Conservation (phyloP, 306 rosid species). For the Sechiopsis laciniata region DNA sequence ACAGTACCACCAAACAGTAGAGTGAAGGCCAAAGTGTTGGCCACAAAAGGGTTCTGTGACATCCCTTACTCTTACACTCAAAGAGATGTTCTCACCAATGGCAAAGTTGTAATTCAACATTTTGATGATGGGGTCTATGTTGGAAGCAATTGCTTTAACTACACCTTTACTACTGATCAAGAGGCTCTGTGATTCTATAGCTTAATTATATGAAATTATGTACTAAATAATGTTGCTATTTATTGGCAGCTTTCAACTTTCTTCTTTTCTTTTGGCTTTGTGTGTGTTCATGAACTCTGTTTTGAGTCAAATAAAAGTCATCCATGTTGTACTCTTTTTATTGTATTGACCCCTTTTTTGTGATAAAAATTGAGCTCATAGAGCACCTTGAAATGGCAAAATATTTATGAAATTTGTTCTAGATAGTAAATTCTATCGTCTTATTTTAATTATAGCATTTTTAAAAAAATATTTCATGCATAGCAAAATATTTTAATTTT, state of each 20-base stretch:
- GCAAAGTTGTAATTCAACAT: background rate
- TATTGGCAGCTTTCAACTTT: background rate
- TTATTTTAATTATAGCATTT: no score
- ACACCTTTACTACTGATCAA: background rate
- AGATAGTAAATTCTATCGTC: no score
- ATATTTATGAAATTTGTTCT: no score
- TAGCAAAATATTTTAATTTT: no score
- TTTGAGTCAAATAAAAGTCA: background rate
- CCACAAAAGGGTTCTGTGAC: slow-evolving; percentile 16
- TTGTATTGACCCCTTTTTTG: background rate
- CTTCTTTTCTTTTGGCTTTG: background rate
- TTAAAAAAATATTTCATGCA: no score
- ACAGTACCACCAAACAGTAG: background rate
- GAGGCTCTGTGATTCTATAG: background rate
- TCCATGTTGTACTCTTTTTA: background rate
- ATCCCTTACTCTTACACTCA: slow-evolving; percentile 18
- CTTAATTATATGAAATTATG: background rate
- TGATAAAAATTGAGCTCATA: no score
- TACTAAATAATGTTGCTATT: background rate
- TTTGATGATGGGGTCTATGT: slow-evolving; percentile 18
- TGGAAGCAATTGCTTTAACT: slow-evolving; percentile 15
- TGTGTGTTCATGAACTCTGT: background rate
- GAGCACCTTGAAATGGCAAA: no score
- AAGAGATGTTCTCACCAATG: slow-evolving; percentile 9
- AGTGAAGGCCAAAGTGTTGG: slow-evolving; percentile 11